phyloP scores from a whole-genome alignment of 2,329 filamentous ascomycete species.

The Aspergillus niger region DNA sequence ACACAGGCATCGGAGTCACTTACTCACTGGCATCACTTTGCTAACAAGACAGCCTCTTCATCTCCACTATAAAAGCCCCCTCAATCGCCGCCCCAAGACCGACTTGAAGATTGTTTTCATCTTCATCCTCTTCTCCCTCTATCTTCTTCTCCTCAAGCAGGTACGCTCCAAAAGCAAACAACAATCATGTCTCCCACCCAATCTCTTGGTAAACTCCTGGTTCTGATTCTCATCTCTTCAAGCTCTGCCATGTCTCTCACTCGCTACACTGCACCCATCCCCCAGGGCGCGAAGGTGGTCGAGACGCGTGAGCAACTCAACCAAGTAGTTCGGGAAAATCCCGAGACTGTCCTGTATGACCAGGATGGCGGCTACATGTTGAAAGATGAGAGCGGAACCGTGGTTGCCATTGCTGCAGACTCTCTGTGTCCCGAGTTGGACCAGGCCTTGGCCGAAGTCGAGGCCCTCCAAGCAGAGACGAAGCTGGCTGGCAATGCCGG shows the following conservation, averaged over 20 bases:
- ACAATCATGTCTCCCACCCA: not conserved
- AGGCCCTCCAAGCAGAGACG: not conserved
- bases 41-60: not conserved
- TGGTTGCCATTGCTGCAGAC: not conserved
- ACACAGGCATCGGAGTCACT: not conserved
- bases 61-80: not conserved
- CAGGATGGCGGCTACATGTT: constrained; percentile 11
- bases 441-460: not conserved
- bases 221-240: not conserved
- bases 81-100: not conserved
- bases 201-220: not conserved
- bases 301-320: constrained; percentile 9
- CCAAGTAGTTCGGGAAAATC: not conserved
- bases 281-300: constrained; percentile 4
- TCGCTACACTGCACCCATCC: constrained; percentile 23
- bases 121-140: not conserved
- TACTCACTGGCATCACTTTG: not conserved
- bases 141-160: not conserved
- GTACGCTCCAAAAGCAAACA: not conserved
- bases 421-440: constrained; percentile 2
- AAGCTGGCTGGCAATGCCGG: not conserved
- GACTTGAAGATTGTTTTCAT: not conserved
- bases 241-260: constrained; percentile 4
- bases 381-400: constrained; percentile 1
- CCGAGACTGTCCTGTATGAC: constrained; percentile 2